A percentile compares a stretch with the other conserved stretches of the same genome.
Evolutionary conservation across 1,284 basidiomycete species (phyloP).

Genomic region (Malassezia equina): DNA sequence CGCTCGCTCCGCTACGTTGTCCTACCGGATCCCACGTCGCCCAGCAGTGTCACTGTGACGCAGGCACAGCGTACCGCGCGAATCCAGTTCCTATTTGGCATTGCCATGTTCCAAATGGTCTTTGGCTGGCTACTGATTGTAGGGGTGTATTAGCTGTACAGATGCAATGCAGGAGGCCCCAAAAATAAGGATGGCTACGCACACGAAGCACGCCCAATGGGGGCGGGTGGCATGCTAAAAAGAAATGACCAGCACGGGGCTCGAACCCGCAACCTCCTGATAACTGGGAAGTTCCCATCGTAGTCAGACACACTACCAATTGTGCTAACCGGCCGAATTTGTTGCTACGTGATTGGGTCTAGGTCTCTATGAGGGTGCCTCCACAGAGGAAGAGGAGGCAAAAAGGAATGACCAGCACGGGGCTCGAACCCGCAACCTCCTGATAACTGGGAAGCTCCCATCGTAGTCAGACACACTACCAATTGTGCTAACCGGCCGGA

Average conservation of each 20-base stretch:
- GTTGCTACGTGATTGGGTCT: neutral
- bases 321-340: slow-evolving; percentile 19
- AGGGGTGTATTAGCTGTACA: slow-evolving; percentile 22
- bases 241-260: slow-evolving; percentile 21
- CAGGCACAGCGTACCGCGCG: slow-evolving; percentile 69
- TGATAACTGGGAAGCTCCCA: slow-evolving; percentile 7
- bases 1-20: slow-evolving; percentile 83
- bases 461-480: slow-evolving; percentile 24
- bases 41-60: slow-evolving; percentile 58
- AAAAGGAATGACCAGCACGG: slow-evolving; percentile 19
- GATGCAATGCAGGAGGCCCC: neutral
- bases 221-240: neutral
- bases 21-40: slow-evolving; percentile 58
- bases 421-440: slow-evolving; percentile 24
- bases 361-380: neutral
- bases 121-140: slow-evolving; percentile 40
- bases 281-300: slow-evolving; percentile 4
- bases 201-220: too few species aligned
- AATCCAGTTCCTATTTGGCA: slow-evolving; percentile 70
- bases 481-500: slow-evolving; percentile 21
- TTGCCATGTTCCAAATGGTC: slow-evolving; percentile 61
- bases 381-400: neutral
- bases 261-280: slow-evolving; percentile 24
- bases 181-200: too few species aligned
- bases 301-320: slow-evolving; percentile 25